These are phyloP conservation scores for Botrytis fragariae DNA, from an alignment of 2,329 filamentous ascomycete species.

Conservation along the genomic window DNA sequence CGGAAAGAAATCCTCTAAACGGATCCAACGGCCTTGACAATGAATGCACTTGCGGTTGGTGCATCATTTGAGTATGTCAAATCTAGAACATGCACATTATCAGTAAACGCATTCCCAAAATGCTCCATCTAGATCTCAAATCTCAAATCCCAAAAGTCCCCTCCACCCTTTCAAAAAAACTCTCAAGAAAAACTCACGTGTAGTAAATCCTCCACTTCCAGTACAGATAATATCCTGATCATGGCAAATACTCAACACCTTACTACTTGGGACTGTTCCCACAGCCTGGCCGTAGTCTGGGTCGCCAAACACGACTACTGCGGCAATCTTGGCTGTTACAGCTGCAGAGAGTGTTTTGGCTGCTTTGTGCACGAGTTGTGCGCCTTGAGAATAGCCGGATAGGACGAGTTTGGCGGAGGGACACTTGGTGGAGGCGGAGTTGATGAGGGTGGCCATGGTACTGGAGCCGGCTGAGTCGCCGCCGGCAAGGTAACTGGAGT, in stretches of 20 bases:
- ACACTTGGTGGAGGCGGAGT: constrained; percentile 38
- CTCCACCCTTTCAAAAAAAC: background rate
- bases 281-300: constrained; percentile 36
- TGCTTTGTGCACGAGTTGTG: constrained; percentile 44
- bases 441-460: constrained; percentile 36
- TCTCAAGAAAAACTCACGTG: background rate
- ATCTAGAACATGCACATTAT: constrained; percentile 42
- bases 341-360: constrained; percentile 36
- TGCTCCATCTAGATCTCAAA: background rate
- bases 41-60: constrained; percentile 41
- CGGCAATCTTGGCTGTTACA: constrained; percentile 39
- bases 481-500: constrained; percentile 1
- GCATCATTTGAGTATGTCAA: constrained; percentile 43
- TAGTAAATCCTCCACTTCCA: background rate
- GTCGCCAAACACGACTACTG: constrained; percentile 46
- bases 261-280: background rate
- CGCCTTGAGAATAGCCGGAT: constrained; percentile 45
- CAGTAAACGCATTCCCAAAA: constrained; percentile 39
- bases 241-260: constrained; percentile 23
- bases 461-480: constrained; percentile 7
- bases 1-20: background rate
- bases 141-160: background rate
- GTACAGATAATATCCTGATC: constrained; percentile 9
- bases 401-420: constrained; percentile 42
- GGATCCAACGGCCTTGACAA: constrained; percentile 19